Evolutionary conservation across 2,329 filamentous ascomycete genomes (phyloP).

Genomic region (Myriosclerotinia duriaeana): DNA sequence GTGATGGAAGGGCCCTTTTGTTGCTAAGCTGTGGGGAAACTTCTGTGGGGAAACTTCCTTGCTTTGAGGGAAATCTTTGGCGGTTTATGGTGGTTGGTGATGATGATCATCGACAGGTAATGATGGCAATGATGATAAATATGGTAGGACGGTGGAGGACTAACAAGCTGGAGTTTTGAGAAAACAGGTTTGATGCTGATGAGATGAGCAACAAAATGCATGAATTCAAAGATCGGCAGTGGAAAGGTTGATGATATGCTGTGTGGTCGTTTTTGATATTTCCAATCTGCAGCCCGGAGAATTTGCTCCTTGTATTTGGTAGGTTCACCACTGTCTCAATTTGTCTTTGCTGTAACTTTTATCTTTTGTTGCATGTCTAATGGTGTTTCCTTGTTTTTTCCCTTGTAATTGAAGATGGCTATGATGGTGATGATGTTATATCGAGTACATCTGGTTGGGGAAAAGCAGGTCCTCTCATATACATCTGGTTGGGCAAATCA

Average conservation of each 20-base stretch:
- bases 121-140: neutral
- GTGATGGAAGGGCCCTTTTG: neutral
- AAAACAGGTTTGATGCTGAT: conserved; percentile 16
- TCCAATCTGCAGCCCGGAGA: neutral
- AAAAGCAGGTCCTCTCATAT: neutral
- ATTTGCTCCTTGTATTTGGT: neutral
- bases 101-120: neutral
- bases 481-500: neutral
- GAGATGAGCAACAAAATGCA: conserved; percentile 12
- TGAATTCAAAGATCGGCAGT: neutral
- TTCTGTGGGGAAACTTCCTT: neutral
- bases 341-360: neutral
- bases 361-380: conserved; percentile 10
- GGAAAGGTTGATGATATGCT: neutral
- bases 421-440: conserved; percentile 7
- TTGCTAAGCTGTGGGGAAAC: neutral
- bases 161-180: too few relatives aligned
- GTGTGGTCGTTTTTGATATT: neutral
- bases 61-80: neutral
- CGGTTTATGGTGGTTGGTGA: neutral
- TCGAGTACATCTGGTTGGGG: neutral
- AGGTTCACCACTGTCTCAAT: neutral
- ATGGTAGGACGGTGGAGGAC: too few relatives aligned
- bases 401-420: neutral
- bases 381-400: conserved; percentile 3